These are phyloP conservation scores for Eucalyptus shirleyi DNA, from an alignment of 345 rosid genomes.

Conservation along the genomic window DNA sequence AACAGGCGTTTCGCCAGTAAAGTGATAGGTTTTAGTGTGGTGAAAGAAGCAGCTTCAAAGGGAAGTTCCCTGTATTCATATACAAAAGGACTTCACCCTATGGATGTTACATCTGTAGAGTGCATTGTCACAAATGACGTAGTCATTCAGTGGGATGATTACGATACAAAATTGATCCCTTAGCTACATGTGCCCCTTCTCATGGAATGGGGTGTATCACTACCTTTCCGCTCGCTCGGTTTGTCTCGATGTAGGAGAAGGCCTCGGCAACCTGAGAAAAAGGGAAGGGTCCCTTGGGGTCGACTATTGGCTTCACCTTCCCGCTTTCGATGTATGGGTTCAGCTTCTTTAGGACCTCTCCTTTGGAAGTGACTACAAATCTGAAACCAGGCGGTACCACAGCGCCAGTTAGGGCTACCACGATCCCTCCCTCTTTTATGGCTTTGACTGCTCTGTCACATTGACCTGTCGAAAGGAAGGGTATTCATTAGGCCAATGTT, in stretches of 20 bases:
- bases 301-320: conserved; percentile 72
- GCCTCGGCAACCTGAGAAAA: conserved; percentile 58
- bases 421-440: conserved; percentile 81
- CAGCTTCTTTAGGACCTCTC: conserved; percentile 68
- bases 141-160: neutral
- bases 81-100: neutral
- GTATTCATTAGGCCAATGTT: neutral
- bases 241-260: conserved; percentile 77
- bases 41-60: neutral
- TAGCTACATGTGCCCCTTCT: neutral
- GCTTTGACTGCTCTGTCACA: conserved; percentile 87
- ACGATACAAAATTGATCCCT: neutral
- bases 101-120: neutral
- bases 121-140: neutral
- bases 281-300: conserved; percentile 81
- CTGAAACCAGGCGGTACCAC: conserved; percentile 86
- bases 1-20: neutral
- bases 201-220: conserved; percentile 66
- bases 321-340: conserved; percentile 82
- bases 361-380: conserved; percentile 84
- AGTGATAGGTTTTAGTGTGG: neutral
- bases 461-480: conserved; percentile 36
- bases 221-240: conserved; percentile 69
- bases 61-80: neutral
- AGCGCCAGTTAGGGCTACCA: conserved; percentile 89